Evolutionary conservation across 345 rosid genomes (phyloP).

Genomic region (Theobroma cacao): DNA sequence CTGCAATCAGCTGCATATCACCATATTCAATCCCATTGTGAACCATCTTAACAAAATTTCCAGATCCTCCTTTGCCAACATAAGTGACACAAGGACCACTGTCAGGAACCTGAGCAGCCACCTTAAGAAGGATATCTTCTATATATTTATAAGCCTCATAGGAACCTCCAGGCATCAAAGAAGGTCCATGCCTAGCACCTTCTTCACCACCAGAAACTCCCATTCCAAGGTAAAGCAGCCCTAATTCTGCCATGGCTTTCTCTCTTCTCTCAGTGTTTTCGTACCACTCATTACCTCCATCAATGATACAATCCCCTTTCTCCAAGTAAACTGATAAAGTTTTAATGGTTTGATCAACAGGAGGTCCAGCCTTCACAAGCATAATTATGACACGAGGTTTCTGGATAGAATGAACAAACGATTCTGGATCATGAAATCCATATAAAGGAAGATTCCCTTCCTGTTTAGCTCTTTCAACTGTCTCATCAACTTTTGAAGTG

Average conservation of each 20-base stretch:
- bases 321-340: constrained; percentile 80
- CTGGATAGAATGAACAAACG: constrained; percentile 77
- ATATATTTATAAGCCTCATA: constrained; percentile 74
- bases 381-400: constrained; percentile 92
- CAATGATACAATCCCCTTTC: constrained; percentile 89
- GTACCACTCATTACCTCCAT: constrained; percentile 97
- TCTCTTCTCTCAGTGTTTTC: constrained; percentile 96
- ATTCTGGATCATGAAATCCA: constrained; percentile 84
- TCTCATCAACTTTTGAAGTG: constrained; percentile 85
- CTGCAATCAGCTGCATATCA: constrained; percentile 94
- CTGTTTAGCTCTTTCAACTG: constrained; percentile 76
- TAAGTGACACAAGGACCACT: constrained; percentile 96
- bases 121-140: constrained; percentile 89
- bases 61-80: constrained; percentile 91
- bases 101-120: constrained; percentile 93
- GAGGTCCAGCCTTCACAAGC: constrained; percentile 96
- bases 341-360: constrained; percentile 83
- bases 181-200: constrained; percentile 95
- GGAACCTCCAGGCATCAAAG: constrained; percentile 97
- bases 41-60: constrained; percentile 94
- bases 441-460: constrained; percentile 79
- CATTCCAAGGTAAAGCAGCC: constrained; percentile 93
- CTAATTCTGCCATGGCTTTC: constrained; percentile 66
- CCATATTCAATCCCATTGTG: constrained; percentile 97
- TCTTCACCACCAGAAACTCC: constrained; percentile 99